Evolutionary conservation across 257 asterid species (phyloP).

Genomic region (Petunia axillaris): DNA sequence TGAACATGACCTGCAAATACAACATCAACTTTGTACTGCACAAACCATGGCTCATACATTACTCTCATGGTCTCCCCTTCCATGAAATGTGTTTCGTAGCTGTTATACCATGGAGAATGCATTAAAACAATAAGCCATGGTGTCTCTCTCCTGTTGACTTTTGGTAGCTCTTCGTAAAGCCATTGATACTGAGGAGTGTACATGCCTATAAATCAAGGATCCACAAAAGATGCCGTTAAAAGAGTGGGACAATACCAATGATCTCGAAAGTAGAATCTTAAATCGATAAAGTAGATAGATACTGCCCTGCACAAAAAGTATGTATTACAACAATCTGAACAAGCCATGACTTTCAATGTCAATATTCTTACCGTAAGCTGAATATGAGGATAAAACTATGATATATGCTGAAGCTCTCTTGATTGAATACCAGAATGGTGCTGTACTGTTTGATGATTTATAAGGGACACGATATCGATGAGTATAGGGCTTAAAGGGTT

Average conservation of each 20-base stretch:
- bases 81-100: slow-evolving; percentile 30
- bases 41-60: slow-evolving; percentile 34
- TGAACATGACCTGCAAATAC: slow-evolving; percentile 37
- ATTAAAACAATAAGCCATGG: slow-evolving; percentile 38
- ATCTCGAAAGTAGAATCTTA: not conserved
- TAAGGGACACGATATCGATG: slow-evolving; percentile 20
- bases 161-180: slow-evolving; percentile 30
- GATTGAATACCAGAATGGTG: slow-evolving; percentile 21
- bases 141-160: slow-evolving; percentile 32
- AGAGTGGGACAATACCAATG: too few relatives aligned
- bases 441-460: slow-evolving; percentile 18
- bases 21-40: slow-evolving; percentile 32
- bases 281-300: not conserved
- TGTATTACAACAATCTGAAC: too few relatives aligned
- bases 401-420: slow-evolving; percentile 18
- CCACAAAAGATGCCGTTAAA: not conserved
- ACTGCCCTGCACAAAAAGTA: not conserved
- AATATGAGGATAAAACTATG: slow-evolving; percentile 21
- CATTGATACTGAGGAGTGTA: slow-evolving; percentile 38
- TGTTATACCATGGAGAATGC: slow-evolving; percentile 34
- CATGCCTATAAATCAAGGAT: slow-evolving; percentile 12
- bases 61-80: slow-evolving; percentile 40
- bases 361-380: slow-evolving; percentile 15
- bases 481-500: slow-evolving; percentile 22
- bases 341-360: too few relatives aligned